Base-by-base conservation (phyloP, 192 early-diverging fungal species). In the Pilobolus umbonatus region DNA sequence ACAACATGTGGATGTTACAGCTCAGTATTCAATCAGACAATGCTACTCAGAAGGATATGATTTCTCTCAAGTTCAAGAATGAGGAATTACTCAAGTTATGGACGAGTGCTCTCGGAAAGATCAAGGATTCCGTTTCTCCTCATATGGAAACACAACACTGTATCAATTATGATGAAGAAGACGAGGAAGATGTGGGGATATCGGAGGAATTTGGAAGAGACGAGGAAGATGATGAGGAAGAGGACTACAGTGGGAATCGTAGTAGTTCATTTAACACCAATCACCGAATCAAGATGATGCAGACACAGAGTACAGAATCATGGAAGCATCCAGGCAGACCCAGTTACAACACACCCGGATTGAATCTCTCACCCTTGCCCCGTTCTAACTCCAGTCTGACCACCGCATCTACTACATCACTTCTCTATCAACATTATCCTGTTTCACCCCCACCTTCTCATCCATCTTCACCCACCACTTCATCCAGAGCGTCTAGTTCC, bases 71-170 rank as follows among this genome's bases (percentile, higher is more conserved):
- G 46, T 93, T 90, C 68, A 73, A 90, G 15, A 89, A 92, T 57
- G 84, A 85, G 57, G 95, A 98, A 62, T 90, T 94, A 66, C 82
- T 93, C 19, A 81, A 79, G 55, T 77, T 87, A 56, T 98, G 95
- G 95, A 80, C 86, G 62, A 64, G 60, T 43, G 85, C 89, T 12
- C 69, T 98, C 47, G 79, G 90, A 44, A 81, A 81, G 52, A 72
- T 86, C 30, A 43, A 71, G 77, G 2, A 78, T 77, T 34, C 75
- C 77, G 21, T 78, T 73, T 68, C 47, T 50, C 57, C 31, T 36
- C 38, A 29, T n/a, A 21, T 36, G 19, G 35, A 49, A 45, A 34
- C 5, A 31, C 51, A n/a, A 17, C 38, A 40, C 31, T 51, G 42
- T 45, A 24, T 47, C 6, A 55, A 11, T 28, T 8, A 28, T 12